phyloP scores from a whole-genome alignment of 2,329 filamentous ascomycete genomes.

The Clarireedia homoeocarpa region DNA sequence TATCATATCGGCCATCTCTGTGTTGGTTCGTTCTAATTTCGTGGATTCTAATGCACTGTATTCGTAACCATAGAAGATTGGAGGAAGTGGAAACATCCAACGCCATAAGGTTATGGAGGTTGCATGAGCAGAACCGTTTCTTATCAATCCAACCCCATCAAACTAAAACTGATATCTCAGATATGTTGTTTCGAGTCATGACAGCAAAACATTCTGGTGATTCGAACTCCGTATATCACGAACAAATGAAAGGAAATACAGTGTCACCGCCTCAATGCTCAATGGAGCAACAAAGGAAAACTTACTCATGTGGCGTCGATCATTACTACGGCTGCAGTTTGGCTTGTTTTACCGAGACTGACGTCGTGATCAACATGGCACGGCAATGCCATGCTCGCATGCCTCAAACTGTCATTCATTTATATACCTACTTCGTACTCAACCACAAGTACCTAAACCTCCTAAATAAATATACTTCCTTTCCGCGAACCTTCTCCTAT shows the following conservation, averaged over 20 bases:
- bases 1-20: too few relatives aligned
- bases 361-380: not conserved
- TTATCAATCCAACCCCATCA: too few relatives aligned
- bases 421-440: not conserved
- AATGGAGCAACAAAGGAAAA: too few relatives aligned
- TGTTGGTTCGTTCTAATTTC: too few relatives aligned
- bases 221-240: too few relatives aligned
- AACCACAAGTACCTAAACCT: not conserved
- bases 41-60: too few relatives aligned
- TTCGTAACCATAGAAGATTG: constrained; percentile 1
- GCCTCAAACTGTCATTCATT: not conserved
- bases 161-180: too few relatives aligned
- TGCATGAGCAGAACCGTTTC: too few relatives aligned
- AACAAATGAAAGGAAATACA: too few relatives aligned
- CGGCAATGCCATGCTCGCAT: not conserved
- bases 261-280: too few relatives aligned
- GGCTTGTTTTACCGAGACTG: not conserved
- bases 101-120: not conserved
- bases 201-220: not conserved
- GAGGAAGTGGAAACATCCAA: constrained; percentile 12
- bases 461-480: not conserved
- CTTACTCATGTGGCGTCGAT: too few relatives aligned
- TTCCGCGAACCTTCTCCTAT: not conserved
- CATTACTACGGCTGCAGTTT: not conserved
- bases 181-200: not conserved